phyloP scores from a whole-genome alignment of 768 basidiomycete genomes.

The Hortiboletus campestris region DNA sequence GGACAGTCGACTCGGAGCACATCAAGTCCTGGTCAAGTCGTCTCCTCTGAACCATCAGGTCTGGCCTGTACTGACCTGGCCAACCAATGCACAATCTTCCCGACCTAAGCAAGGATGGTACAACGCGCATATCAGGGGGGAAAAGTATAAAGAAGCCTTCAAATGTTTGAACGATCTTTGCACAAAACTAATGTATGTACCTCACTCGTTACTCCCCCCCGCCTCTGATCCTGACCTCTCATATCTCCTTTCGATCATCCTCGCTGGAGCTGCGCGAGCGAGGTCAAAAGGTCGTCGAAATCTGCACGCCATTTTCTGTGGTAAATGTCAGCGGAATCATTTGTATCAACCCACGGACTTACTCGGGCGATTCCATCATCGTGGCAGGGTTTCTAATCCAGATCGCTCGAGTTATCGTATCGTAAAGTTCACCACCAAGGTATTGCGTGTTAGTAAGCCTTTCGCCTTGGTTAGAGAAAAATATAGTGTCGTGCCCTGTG shows the following conservation, averaged over 20 bases:
- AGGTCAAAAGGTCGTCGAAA: neutral
- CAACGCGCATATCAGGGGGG: no score
- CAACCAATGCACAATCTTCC: neutral
- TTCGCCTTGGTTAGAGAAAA: neutral
- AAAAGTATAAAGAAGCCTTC: neutral
- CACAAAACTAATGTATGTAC: neutral
- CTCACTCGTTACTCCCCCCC: neutral
- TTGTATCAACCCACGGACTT: neutral
- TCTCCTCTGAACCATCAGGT: neutral
- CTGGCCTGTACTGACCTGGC: no score
- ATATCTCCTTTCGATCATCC: neutral
- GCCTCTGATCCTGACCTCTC: neutral
- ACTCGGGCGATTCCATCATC: neutral
- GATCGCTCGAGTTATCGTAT: neutral
- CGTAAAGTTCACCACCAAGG: neutral
- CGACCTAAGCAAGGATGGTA: neutral
- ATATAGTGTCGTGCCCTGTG: neutral
- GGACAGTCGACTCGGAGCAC: no score
- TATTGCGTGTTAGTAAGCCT: neutral
- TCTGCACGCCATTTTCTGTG: neutral
- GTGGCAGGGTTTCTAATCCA: neutral
- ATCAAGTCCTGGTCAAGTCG: no score
- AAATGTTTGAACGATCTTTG: neutral
- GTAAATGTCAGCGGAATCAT: neutral
- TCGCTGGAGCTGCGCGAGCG: neutral